Base-by-base conservation (phyloP, 805 yeast genomes). In the Trichomonascus vanleenenianus region DNA sequence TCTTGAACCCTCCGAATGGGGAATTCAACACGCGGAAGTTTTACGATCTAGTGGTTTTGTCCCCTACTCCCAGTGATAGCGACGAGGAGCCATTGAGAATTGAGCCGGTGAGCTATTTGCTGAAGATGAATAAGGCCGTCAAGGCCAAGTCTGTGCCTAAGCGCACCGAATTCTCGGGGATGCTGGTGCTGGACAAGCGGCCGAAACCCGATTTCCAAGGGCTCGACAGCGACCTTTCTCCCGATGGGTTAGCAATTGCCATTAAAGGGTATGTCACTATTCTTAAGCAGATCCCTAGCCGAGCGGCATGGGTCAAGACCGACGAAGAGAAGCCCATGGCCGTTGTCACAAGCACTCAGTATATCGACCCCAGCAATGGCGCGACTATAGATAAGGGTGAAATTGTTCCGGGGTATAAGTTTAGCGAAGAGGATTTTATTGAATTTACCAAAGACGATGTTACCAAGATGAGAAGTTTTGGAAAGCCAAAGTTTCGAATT, bases 221-320 rank as follows among this genome's bases (percentile, higher is more conserved):
- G 27, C 27, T 22, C 27, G 27, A 22, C 27, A 22, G 27, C 27
- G 27, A 22, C 8, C 27, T 22, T 22, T 5, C 7, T 22, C 27
- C 27, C 27, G 27, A 75, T 32, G 63, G 67, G 0, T 46, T 89
- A 15, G 68, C 71, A 0, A 73, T 91, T 40, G 83, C 87, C 0
- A 71, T 89, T 1, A 76, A 75, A 52, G 97, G 95, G 0, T 84
- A 78, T 56, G 64, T 82, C 0, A 69, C 84, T n/a, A 75, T 73
- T 49, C 68, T 71, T 6, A 78, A 76, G 43, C 81, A 80, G 47
- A 72, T 68, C 36, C 56, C 77, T 0, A 68, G 72, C 15, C 64
- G 73, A n/a, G 66, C 76, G 10, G 71, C 71, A 33, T 68, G 69
- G 38, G 74, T 84, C 3, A 78, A 75, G 58, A 77, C 74, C 36